Percentiles rank a stretch among this genome's conserved stretches.
These are phyloP conservation scores for Rhizopus sp. DNA, from an alignment of 371 early-diverging fungal species.

Conservation along the genomic window DNA sequence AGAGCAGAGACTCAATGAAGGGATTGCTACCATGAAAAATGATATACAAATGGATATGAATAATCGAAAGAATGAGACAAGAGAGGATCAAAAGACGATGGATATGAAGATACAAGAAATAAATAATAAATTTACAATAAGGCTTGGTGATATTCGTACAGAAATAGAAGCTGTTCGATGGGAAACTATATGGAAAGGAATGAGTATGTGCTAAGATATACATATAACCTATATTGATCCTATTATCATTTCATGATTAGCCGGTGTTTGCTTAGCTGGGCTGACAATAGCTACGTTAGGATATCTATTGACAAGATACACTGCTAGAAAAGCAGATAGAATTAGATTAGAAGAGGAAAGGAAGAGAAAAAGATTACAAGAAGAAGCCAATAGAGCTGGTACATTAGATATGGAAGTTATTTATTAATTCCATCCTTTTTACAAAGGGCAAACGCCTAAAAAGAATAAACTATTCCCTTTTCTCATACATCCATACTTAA, in stretches of 20 bases:
- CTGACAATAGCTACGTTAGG: conserved; percentile 42
- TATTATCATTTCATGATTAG: conserved; percentile 11
- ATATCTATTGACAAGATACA: conserved; percentile 40
- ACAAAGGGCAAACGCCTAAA: too few species aligned
- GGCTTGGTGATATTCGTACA: conserved; percentile 82
- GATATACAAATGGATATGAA: conserved; percentile 91
- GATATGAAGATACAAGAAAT: conserved; percentile 87
- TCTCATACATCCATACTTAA: too few species aligned
- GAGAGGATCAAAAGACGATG: conserved; percentile 76
- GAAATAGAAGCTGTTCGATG: conserved; percentile 87
- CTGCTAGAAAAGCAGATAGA: conserved; percentile 33
- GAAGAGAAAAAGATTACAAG: conserved; percentile 36
- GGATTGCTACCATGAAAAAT: conserved; percentile 75
- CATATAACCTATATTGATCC: background rate
- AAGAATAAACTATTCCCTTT: too few species aligned
- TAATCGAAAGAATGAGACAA: conserved; percentile 82
- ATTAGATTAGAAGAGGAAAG: conserved; percentile 33
- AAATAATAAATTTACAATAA: conserved; percentile 80
- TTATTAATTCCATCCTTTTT: conserved; percentile 20
- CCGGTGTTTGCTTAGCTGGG: conserved; percentile 43
- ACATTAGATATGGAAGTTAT: conserved; percentile 51
- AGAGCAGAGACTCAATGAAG: conserved; percentile 74
- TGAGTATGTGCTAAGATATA: conserved; percentile 34
- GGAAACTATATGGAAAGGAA: conserved; percentile 77
- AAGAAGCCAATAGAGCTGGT: conserved; percentile 46